Conservation (phyloP, 1,139 yeast species). For the Ogataea hybrid region DNA sequence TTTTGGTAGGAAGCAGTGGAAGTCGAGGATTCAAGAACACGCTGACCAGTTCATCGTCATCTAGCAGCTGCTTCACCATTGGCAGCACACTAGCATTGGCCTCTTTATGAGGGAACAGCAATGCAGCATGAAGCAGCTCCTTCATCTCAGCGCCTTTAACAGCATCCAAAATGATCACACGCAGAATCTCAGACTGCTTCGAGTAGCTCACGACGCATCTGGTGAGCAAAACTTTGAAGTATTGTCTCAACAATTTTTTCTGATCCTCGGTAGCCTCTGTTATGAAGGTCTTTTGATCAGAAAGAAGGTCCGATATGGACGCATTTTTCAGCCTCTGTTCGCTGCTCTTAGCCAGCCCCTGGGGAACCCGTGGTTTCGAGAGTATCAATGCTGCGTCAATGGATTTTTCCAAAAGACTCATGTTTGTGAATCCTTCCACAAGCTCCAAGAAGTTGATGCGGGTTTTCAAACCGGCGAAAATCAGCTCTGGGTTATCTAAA, state of each 20-base stretch:
- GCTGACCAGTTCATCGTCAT: conserved; percentile 42
- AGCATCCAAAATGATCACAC: conserved; percentile 52
- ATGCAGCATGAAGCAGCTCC: conserved; percentile 4
- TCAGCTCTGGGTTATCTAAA: conserved; percentile 36
- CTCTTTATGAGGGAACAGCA: conserved; percentile 40
- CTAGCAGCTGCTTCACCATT: conserved; percentile 52
- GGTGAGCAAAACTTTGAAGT: conserved; percentile 49
- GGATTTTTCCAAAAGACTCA: conserved; percentile 41
- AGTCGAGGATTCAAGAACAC: conserved; percentile 73
- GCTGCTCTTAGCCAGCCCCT: conserved; percentile 23
- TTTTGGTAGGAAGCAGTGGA: conserved; percentile 46
- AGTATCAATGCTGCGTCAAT: conserved; percentile 47
- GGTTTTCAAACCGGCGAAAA: conserved; percentile 35
- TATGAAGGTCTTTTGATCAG: conserved; percentile 62
- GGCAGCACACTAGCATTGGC: conserved; percentile 49
- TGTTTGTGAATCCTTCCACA: conserved; percentile 38
- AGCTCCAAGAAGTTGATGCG: conserved; percentile 34
- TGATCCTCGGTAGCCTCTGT: conserved; percentile 41
- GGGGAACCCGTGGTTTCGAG: conserved; percentile 40
- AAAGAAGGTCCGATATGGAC: conserved; percentile 66
- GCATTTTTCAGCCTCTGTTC: conserved; percentile 44
- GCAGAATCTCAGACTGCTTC: conserved; percentile 59
- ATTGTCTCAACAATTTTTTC: conserved; percentile 40
- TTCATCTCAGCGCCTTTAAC: conserved; percentile 28
- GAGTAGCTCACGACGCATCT: conserved; percentile 58